A percentile compares a stretch with the other conserved stretches of the same genome.
phyloP scores from a whole-genome alignment of 2,329 filamentous ascomycete genomes.

The Trichoderma atrobrunneum region DNA sequence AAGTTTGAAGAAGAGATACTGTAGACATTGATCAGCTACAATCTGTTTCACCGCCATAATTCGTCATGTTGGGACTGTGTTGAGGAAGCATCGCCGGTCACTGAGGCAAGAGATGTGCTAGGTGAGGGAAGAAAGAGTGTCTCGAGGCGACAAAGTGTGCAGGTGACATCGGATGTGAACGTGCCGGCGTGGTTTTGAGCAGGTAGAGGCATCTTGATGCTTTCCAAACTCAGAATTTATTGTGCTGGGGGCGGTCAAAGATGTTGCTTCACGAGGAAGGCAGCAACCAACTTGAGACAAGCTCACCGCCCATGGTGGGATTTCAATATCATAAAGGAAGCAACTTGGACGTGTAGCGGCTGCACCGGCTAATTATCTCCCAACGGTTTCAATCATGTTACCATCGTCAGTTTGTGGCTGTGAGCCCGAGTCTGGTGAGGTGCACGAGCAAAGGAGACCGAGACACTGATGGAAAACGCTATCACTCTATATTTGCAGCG shows the following conservation, averaged over 20 bases:
- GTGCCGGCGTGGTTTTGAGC: not conserved
- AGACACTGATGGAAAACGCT: not conserved
- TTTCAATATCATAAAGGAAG: not conserved
- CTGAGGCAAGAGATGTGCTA: not conserved
- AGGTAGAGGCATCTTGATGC: not conserved
- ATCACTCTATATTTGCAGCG: not conserved
- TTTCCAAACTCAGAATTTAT: not conserved
- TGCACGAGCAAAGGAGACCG: not conserved
- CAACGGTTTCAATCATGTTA: not conserved
- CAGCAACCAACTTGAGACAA: not conserved
- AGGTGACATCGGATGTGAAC: not conserved
- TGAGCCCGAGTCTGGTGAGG: not conserved
- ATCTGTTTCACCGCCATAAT: conserved; percentile 1
- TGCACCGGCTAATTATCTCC: too few relatives aligned
- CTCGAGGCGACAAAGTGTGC: not conserved
- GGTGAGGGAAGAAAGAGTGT: not conserved
- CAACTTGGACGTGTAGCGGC: not conserved
- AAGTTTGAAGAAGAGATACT: not conserved
- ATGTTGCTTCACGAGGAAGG: not conserved
- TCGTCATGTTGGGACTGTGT: not conserved
- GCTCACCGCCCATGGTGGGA: not conserved
- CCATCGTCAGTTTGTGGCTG: not conserved
- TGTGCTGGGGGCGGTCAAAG: not conserved
- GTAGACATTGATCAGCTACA: not conserved
- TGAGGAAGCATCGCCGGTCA: conserved; percentile 3